Evolutionary conservation across 192 early-diverging fungal species (phyloP), one percentile per base, ranked within the genome.

Genomic region (Coemansia sp.): DNA sequence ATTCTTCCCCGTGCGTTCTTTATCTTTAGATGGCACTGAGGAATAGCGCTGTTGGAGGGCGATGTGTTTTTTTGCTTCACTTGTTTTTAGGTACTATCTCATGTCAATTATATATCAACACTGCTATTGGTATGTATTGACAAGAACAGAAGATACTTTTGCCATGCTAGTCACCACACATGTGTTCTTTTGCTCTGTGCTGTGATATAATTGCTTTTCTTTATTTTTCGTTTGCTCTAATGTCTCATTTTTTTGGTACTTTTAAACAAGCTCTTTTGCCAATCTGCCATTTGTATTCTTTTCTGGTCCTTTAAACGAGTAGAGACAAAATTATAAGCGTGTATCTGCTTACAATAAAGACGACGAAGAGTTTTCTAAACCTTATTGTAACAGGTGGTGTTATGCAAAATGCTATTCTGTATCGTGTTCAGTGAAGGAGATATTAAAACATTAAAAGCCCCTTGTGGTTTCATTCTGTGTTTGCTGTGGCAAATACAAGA

Each of bases 401-500:
- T 26, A 3, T 26, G 26, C 26, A 26, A 26, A 26, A 26, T 26
- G 26, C 3, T 26, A 26, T 26, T 26, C 26, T 26, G 26, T 26
- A 26, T 26, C 26, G 26, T 26, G 26, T 26, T 26, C 26, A 26
- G 26, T 26, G 26, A 26, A 26, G 47, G 47, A 19, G 47, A 49
- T 49, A 16, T 18, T 12, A 6, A 10, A 8, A 32, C 21, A 9
- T 12, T 21, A 54, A 8, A 47, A 26, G 19, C 46, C 46, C 16
- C 10, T 3, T n/a, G 12, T 47, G 12, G 3, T 8, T 43, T 66
- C n/a, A 72, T 11, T 45, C 45, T 15, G 77, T 10, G 57, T 70
- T 77, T n/a, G 80, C 65, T 3, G 74, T 66, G 15, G 80, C 74
- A 77, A 82, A 82, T 9, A 83, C 70, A n/a, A 83, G 62, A 41